Evolutionary conservation across 2,329 filamentous ascomycete genomes (phyloP).

Genomic region (Lanzia echinophila): DNA sequence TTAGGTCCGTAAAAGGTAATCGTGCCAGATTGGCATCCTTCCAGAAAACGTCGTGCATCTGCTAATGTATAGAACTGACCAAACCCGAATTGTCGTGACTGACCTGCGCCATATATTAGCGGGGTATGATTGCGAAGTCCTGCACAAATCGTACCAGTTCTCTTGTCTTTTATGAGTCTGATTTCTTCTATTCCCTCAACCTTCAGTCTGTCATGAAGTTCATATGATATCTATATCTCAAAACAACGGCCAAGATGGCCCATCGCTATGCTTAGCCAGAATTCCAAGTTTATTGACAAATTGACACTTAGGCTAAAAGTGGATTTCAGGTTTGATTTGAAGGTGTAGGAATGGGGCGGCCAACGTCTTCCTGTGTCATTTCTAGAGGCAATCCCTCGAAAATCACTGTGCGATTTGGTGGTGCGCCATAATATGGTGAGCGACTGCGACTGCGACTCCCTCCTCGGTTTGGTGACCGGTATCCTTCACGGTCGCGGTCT

Average conservation of each 20-base stretch:
- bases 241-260: conserved; percentile 29
- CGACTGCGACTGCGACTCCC: conserved; percentile 28
- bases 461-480: conserved; percentile 25
- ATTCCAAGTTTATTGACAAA: conserved; percentile 26
- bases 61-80: conserved; percentile 44
- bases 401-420: conserved; percentile 46
- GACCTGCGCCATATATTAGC: conserved; percentile 33
- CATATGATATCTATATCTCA: conserved; percentile 45
- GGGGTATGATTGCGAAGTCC: conserved; percentile 7
- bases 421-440: conserved; percentile 29
- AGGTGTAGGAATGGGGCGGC: conserved; percentile 33
- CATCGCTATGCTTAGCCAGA: conserved; percentile 33
- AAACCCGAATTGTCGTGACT: conserved; percentile 50
- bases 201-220: conserved; percentile 45
- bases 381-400: conserved; percentile 47
- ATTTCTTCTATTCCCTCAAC: conserved; percentile 49
- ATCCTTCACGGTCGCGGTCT: conserved; percentile 31
- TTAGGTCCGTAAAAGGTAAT: conserved; percentile 42
- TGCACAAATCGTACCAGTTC: conserved; percentile 40
- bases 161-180: conserved; percentile 50
- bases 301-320: conserved; percentile 31
- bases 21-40: conserved; percentile 36
- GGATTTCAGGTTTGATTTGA: conserved; percentile 14
- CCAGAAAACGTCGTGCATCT: conserved; percentile 45
- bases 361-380: conserved; percentile 46